Evolutionary conservation across 257 asterid species (phyloP), one percentile per base, ranked within the genome.

Genomic region (Solanum megistacrolobum): DNA sequence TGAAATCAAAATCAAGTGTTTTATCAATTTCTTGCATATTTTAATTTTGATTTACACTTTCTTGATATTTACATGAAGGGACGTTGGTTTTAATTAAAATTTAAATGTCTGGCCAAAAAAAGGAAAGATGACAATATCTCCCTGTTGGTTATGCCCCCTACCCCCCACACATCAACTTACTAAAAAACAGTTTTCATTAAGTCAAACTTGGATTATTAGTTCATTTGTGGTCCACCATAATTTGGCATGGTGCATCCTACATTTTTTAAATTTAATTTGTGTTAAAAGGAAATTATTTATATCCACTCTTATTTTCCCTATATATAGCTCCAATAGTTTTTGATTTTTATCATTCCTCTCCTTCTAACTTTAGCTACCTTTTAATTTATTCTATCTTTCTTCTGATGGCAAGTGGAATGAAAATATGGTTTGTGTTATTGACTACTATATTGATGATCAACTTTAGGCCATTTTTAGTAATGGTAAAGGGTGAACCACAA

Each of bases 401-500:
- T 60, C 4, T 58, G 38, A 66, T 85, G 87, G 66, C 14, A 9
- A 36, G 58, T 65, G 29, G 38, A 36, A 41, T 84, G 14, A 84
- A 65, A 55, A 5, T 85, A 71, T 85, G 81, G 66, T 39, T 85
- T 85, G 43, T 46, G 29, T 62, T 85, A 25, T 66, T 66, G 9
- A 27, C 18, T 1, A 13, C 76, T 32, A 4, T 84, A 62, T 34
- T 65, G 62, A 10, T 38, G 10, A 7, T 84, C 7, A 35, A 41
- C 55, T 65, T 66, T n/a, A 85, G 60, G 4, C 29, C 81, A 14
- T 14, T 55, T 52, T 16, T 85, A 71, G 25, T 71, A 10, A 10
- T 74, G 62, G 81, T 71, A 35, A 48, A 29, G 69, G 18, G 87
- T 31, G 92, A 89, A 52, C 94, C 86, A 58, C 92, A 90, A 74